Percentiles rank a stretch among this genome's conserved stretches.
Conservation (phyloP, 2,329 filamentous ascomycete genomes). For the Sphaerulina musiva region DNA sequence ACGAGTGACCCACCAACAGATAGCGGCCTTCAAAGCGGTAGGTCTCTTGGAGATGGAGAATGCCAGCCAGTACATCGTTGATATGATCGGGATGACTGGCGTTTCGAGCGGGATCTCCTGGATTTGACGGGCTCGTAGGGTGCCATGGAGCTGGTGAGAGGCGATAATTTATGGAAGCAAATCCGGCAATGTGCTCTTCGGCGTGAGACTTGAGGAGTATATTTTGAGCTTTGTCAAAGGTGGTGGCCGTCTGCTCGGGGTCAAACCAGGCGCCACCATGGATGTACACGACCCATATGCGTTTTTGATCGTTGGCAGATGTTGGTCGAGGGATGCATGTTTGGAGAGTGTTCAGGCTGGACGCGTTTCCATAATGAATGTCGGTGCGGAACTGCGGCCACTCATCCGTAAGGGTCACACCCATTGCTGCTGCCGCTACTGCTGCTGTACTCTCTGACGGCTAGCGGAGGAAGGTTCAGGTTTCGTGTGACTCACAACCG, state of each 20-base stretch:
- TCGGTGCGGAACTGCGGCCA: slow-evolving; percentile 25
- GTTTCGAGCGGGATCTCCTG: slow-evolving; percentile 42
- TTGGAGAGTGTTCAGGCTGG: slow-evolving; percentile 39
- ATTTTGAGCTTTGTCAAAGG: slow-evolving; percentile 34
- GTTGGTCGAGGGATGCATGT: slow-evolving; percentile 37
- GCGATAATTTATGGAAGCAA: slow-evolving; percentile 60
- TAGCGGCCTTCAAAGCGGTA: slow-evolving; percentile 45
- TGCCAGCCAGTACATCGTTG: slow-evolving; percentile 48
- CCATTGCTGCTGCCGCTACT: slow-evolving; percentile 6
- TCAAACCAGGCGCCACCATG: slow-evolving; percentile 49
- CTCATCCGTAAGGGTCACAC: slow-evolving; percentile 13
- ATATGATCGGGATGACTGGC: slow-evolving; percentile 57
- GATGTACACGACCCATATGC: slow-evolving; percentile 38
- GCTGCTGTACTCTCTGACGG: background rate
- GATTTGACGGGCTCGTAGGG: slow-evolving; percentile 41
- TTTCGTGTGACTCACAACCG: background rate
- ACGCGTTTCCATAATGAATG: slow-evolving; percentile 29
- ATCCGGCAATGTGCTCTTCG: slow-evolving; percentile 47
- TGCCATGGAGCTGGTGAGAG: slow-evolving; percentile 49
- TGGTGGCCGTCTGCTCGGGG: slow-evolving; percentile 36
- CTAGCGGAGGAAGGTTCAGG: background rate
- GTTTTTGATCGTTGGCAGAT: slow-evolving; percentile 15
- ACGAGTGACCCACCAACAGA: slow-evolving; percentile 56
- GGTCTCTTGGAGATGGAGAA: slow-evolving; percentile 46
- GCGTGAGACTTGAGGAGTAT: slow-evolving; percentile 31